Percentiles rank a stretch among this genome's conserved stretches.
Evolutionary conservation across 2,329 filamentous ascomycete genomes (phyloP).

Genomic region (Ceratocystiopsis sp.): DNA sequence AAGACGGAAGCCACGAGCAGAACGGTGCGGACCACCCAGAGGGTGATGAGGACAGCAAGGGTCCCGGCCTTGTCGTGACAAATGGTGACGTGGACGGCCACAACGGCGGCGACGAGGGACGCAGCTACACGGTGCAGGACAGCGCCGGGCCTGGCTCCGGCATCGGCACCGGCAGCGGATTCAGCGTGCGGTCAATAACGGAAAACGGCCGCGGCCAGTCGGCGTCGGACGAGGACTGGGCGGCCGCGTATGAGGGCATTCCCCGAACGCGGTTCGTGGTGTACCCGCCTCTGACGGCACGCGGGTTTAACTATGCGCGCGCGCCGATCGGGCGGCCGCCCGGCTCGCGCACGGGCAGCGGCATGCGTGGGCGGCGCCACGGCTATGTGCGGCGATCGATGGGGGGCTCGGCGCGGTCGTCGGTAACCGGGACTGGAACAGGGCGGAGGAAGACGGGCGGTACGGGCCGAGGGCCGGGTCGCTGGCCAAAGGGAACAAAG

Average conservation of each 20-base stretch:
- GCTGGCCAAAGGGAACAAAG: slow-evolving; percentile 52
- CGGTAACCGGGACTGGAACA: slow-evolving; percentile 10
- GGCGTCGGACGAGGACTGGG: slow-evolving; percentile 21
- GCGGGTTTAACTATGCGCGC: slow-evolving; percentile 30
- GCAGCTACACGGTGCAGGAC: too few relatives aligned
- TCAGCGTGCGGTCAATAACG: too few relatives aligned
- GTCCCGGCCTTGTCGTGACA: too few relatives aligned
- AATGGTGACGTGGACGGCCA: too few relatives aligned
- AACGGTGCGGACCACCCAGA: background rate
- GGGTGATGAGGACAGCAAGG: too few relatives aligned
- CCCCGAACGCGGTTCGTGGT: slow-evolving; percentile 60
- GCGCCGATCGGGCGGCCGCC: slow-evolving; percentile 23
- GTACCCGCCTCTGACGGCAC: slow-evolving; percentile 46
- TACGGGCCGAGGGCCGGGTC: slow-evolving; percentile 45
- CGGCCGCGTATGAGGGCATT: slow-evolving; percentile 35
- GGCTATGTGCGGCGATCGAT: slow-evolving; percentile 15
- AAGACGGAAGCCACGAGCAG: slow-evolving; percentile 1
- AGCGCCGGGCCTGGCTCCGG: too few relatives aligned
- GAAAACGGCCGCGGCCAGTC: too few relatives aligned
- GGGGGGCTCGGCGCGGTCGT: slow-evolving; percentile 20
- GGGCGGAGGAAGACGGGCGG: slow-evolving; percentile 35
- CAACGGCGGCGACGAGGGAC: too few relatives aligned
- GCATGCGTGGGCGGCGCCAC: slow-evolving; percentile 19
- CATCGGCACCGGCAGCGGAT: too few relatives aligned
- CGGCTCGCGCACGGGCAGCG: slow-evolving; percentile 17